Percentiles rank a stretch among this genome's conserved stretches.
These are phyloP conservation scores for Cordyceps cateniannulata DNA, from an alignment of 2,329 filamentous ascomycete genomes.

Conservation along the genomic window DNA sequence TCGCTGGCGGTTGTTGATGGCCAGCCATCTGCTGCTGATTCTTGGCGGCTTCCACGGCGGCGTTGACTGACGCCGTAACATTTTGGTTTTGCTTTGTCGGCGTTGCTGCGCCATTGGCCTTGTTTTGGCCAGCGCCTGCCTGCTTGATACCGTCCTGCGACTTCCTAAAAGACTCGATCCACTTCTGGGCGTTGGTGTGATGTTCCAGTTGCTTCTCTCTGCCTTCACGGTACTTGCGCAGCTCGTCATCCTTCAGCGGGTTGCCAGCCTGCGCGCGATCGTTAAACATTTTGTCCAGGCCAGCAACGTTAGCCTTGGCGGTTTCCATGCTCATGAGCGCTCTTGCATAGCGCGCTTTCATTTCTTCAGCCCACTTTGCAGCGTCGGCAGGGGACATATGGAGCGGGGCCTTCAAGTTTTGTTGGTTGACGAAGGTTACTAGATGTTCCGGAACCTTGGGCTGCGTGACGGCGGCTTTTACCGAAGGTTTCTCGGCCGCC, in stretches of 20 bases:
- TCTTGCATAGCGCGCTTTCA: slow-evolving; percentile 40
- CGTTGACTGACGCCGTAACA: slow-evolving; percentile 33
- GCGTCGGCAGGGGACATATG: slow-evolving; percentile 36
- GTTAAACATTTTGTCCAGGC: slow-evolving; percentile 36
- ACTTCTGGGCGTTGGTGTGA: slow-evolving; percentile 40
- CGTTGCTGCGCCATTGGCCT: slow-evolving; percentile 16
- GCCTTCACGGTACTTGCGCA: slow-evolving; percentile 36
- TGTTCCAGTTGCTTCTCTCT: slow-evolving; percentile 39
- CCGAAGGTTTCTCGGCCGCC: neutral
- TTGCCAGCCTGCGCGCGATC: slow-evolving; percentile 37
- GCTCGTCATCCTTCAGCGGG: slow-evolving; percentile 40
- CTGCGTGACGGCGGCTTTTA: slow-evolving; percentile 16
- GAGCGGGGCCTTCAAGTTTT: slow-evolving; percentile 40
- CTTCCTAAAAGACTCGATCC: slow-evolving; percentile 41
- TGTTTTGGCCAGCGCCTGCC: slow-evolving; percentile 15
- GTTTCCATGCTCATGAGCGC: slow-evolving; percentile 45
- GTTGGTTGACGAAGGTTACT: slow-evolving; percentile 39
- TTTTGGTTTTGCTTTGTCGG: slow-evolving; percentile 20
- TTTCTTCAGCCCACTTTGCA: slow-evolving; percentile 42
- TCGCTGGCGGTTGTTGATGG: slow-evolving; percentile 24
- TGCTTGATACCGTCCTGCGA: slow-evolving; percentile 36
- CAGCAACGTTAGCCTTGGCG: slow-evolving; percentile 32
- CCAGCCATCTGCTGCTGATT: slow-evolving; percentile 31
- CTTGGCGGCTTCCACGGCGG: slow-evolving; percentile 40
- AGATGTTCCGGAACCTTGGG: slow-evolving; percentile 37